Conservation (phyloP, 768 basidiomycete genomes). For the Xanthoconium purpureum region DNA sequence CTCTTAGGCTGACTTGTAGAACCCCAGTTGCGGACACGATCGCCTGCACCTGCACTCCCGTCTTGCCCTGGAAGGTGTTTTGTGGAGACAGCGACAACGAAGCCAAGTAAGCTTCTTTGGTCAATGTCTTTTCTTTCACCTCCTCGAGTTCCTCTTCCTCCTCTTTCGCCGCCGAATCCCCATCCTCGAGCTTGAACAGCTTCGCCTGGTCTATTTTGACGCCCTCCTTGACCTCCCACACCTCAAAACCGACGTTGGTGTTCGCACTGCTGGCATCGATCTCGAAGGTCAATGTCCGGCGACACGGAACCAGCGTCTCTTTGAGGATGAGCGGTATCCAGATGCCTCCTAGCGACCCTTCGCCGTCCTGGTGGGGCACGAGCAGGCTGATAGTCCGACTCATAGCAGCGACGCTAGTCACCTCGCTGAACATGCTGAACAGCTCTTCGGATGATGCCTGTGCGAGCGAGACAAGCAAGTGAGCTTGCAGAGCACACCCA, state of each 20-base stretch:
- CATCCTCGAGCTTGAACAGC: conserved; percentile 42
- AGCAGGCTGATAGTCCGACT: conserved; percentile 62
- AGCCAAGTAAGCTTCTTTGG: conserved; percentile 50
- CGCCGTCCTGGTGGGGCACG: conserved; percentile 49
- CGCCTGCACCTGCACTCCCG: conserved; percentile 48
- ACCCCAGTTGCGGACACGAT: conserved; percentile 33
- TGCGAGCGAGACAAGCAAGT: conserved; percentile 50
- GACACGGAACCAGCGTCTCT: conserved; percentile 69
- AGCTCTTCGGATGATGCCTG: conserved; percentile 52
- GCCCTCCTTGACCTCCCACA: conserved; percentile 75
- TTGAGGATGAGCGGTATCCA: conserved; percentile 66
- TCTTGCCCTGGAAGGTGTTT: conserved; percentile 45
- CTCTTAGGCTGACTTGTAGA: conserved; percentile 38
- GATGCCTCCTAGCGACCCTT: conserved; percentile 50
- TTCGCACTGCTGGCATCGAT: conserved; percentile 44
- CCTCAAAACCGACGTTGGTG: conserved; percentile 54
- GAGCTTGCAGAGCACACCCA: conserved; percentile 73
- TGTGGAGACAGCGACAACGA: conserved; percentile 34
- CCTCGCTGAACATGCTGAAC: conserved; percentile 45
- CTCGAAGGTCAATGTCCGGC: conserved; percentile 58
- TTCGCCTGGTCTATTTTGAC: conserved; percentile 60
- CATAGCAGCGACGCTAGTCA: conserved; percentile 51
- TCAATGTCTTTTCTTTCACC: conserved; percentile 58
- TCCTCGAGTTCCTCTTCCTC: conserved; percentile 59
- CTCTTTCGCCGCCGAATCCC: conserved; percentile 48